Evolutionary conservation across 2,329 filamentous ascomycete genomes (phyloP).

Genomic region (Hypocreales sp.): DNA sequence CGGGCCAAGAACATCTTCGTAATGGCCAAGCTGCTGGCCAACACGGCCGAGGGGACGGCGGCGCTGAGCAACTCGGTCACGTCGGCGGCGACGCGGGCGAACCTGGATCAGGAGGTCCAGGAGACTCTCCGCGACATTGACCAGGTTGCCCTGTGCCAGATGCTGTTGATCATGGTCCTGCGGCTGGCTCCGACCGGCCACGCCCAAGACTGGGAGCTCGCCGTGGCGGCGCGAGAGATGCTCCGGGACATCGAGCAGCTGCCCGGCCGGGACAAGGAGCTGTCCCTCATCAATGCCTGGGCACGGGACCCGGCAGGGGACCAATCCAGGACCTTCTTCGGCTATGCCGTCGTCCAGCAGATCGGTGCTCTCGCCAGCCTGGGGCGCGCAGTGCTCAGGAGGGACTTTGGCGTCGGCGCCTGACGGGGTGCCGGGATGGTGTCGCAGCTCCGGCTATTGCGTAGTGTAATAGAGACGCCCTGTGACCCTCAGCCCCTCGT

Average conservation of each 20-base stretch:
- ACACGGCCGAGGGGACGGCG: slow-evolving; percentile 26
- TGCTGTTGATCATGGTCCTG: slow-evolving; percentile 31
- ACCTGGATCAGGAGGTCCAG: slow-evolving; percentile 10
- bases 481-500: too few relatives aligned
- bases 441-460: too few relatives aligned
- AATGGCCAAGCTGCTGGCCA: slow-evolving; percentile 34
- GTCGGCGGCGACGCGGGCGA: slow-evolving; percentile 7
- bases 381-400: slow-evolving; percentile 25
- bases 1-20: slow-evolving; percentile 35
- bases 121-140: slow-evolving; percentile 27
- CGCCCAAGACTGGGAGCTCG: slow-evolving; percentile 28
- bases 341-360: slow-evolving; percentile 30
- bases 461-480: too few relatives aligned
- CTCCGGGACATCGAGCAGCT: slow-evolving; percentile 32
- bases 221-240: slow-evolving; percentile 27
- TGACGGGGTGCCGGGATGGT: too few relatives aligned
- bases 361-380: slow-evolving; percentile 29
- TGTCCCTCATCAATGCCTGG: slow-evolving; percentile 28
- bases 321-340: slow-evolving; percentile 29
- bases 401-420: slow-evolving; percentile 18
- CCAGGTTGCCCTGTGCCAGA: slow-evolving; percentile 36
- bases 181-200: slow-evolving; percentile 25
- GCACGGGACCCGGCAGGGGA: slow-evolving; percentile 21
- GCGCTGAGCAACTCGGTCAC: slow-evolving; percentile 11
- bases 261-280: slow-evolving; percentile 27